These are phyloP conservation scores for Zoysia japonica DNA, from an alignment of 176 grass and related monocot genomes.

Conservation along the genomic window DNA sequence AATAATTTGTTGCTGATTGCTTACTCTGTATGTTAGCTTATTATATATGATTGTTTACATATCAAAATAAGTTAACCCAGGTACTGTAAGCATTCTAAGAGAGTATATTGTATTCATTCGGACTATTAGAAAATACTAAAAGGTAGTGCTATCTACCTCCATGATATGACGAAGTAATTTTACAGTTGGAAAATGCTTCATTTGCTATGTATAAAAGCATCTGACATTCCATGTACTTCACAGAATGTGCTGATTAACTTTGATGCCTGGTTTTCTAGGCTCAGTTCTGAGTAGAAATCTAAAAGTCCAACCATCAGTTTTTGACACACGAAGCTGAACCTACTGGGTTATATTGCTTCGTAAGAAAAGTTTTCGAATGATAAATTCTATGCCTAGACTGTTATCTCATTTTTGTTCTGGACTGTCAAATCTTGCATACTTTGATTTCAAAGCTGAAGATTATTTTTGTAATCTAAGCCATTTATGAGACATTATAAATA, in stretches of 20 bases:
- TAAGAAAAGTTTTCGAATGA: conserved; percentile 10
- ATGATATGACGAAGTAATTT: conserved; percentile 4
- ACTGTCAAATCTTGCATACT: neutral
- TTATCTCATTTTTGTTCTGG: neutral
- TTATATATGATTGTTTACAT: conserved; percentile 14
- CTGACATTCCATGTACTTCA: neutral
- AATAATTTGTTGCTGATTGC: neutral
- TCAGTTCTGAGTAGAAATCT: neutral
- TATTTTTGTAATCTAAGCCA: neutral
- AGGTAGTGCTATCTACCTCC: neutral
- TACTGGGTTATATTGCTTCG: neutral
- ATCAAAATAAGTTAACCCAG: neutral
- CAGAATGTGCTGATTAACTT: neutral
- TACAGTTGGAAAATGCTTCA: neutral
- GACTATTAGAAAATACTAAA: neutral
- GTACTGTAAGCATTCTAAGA: neutral
- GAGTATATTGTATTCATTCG: conserved; percentile 1
- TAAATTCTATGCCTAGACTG: neutral
- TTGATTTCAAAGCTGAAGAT: neutral
- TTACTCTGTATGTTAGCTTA: neutral
- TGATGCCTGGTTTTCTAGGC: neutral
- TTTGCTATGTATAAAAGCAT: neutral
- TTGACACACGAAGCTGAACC: neutral
- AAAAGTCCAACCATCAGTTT: neutral
- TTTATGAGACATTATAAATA: neutral